Base-by-base conservation (phyloP, 345 rosid genomes). In the Lepidium aucheri region DNA sequence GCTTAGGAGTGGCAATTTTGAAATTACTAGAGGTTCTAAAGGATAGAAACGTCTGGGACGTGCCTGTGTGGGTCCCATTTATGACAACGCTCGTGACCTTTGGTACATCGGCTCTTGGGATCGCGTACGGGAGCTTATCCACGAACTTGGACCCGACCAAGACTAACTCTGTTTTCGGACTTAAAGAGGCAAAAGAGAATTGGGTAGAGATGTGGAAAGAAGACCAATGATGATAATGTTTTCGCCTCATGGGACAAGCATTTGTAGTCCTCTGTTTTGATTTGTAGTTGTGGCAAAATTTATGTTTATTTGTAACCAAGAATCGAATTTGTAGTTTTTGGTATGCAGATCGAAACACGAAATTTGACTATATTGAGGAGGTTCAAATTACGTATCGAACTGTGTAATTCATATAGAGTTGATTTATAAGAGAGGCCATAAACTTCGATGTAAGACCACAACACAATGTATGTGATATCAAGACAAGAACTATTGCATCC, bases 131-230 rank as follows among this genome's bases (percentile, higher is more conserved):
- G 15, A 69, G 88, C 53, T 63, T 92, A 66, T 92, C 98, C 34
- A 69, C 89, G 2, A 87, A 92, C 67, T 72, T 84, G 83, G 91
- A 92, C 73, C 76, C 81, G n/a, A 66, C 82, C 39, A 69, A 56
- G 77, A 71, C 76, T 26, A 90, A 87, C 7, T 87, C 95, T 5
- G 3, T 78, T 41, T 78, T 89, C 50, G 98, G 98, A 46, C 17
- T 92, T 1, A 83, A 89, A 14, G 90, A 87, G 68, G 84, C 79
- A 38, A 75, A 79, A 65, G 64, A 63, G 68, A 84, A 91, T 33
- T 91, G 98, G 96, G 88, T 56, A 39, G 95, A 85, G 78, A 81
- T 89, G 78, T 89, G 96, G 98, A 77, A 74, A 39, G 87, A 87
- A 53, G 96, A 84, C 3, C 9, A 26, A 41, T 16, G 38, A 30